phyloP scores from a whole-genome alignment of 2,329 filamentous ascomycete genomes.

The Fusarium penzigii region DNA sequence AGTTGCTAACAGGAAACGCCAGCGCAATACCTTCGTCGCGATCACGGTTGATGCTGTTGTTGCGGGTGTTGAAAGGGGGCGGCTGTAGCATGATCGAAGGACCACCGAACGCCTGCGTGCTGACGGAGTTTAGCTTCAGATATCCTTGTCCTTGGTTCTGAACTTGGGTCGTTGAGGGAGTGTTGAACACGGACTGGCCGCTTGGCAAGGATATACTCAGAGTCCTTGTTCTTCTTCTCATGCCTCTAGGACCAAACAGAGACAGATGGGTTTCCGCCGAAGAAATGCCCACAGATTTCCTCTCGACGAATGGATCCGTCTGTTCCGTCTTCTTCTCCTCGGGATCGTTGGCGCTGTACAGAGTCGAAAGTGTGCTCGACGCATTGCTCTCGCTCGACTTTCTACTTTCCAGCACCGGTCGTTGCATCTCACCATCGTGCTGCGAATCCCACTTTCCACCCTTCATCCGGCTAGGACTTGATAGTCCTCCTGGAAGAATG shows the following conservation, averaged over 20 bases:
- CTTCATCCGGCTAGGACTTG: slow-evolving; percentile 46
- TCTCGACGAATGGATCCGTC: slow-evolving; percentile 37
- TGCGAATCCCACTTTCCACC: slow-evolving; percentile 29
- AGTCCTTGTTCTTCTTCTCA: slow-evolving; percentile 21
- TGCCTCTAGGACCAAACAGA: slow-evolving; percentile 20
- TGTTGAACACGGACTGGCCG: slow-evolving; percentile 8
- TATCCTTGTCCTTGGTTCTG: slow-evolving; percentile 8
- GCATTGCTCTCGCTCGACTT: slow-evolving; percentile 44
- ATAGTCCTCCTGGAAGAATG: slow-evolving; percentile 37
- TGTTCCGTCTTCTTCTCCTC: slow-evolving; percentile 40
- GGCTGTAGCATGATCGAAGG: slow-evolving; percentile 20
- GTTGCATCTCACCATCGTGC: slow-evolving; percentile 16
- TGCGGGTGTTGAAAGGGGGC: slow-evolving; percentile 13
- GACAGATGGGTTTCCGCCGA: slow-evolving; percentile 11
- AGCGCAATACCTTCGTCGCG: slow-evolving; percentile 15
- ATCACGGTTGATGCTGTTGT: not conserved
- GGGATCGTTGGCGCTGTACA: slow-evolving; percentile 56
- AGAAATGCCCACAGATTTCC: not conserved
- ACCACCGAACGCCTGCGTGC: slow-evolving; percentile 25
- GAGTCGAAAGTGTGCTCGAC: slow-evolving; percentile 56
- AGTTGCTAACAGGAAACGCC: slow-evolving; percentile 24
- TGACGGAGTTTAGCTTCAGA: slow-evolving; percentile 23
- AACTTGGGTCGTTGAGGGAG: not conserved
- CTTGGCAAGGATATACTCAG: slow-evolving; percentile 20
- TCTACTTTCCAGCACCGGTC: slow-evolving; percentile 22